phyloP scores from a whole-genome alignment of 495 filamentous ascomycete species.

The Xanthoparmelia taractica region DNA sequence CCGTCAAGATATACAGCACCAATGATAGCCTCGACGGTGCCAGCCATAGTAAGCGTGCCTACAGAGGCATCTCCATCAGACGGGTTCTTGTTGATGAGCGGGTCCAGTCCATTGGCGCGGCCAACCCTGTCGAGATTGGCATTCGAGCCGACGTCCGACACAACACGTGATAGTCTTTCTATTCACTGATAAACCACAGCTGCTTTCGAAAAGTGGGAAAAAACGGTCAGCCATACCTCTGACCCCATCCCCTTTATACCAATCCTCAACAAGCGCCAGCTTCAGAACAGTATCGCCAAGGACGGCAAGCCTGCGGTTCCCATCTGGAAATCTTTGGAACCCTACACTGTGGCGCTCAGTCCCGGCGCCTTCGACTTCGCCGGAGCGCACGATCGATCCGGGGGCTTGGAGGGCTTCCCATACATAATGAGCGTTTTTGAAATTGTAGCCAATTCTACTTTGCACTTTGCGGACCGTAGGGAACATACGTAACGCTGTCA shows the following conservation, averaged over 20 bases:
- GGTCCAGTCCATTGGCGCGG: constrained; percentile 1
- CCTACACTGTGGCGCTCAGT: neutral
- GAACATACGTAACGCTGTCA: neutral
- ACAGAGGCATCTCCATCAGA: neutral
- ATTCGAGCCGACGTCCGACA: constrained; percentile 10
- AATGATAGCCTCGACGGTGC: constrained; percentile 19
- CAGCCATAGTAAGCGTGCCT: constrained; percentile 6
- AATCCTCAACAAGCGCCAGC: constrained; percentile 16
- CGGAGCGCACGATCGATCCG: constrained; percentile 5
- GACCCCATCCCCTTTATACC: constrained; percentile 7
- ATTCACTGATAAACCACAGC: neutral
- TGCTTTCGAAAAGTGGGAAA: neutral
- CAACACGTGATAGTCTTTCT: constrained; percentile 8
- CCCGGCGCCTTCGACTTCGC: constrained; percentile 1
- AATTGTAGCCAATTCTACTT: constrained; percentile 14
- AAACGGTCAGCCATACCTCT: constrained; percentile 5
- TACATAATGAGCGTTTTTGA: constrained; percentile 10
- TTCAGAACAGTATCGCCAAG: constrained; percentile 18
- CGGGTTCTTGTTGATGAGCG: constrained; percentile 14
- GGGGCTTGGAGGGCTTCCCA: constrained; percentile 21
- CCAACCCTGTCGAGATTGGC: constrained; percentile 13
- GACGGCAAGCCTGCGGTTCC: constrained; percentile 18
- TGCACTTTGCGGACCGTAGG: constrained; percentile 4
- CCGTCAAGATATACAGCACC: constrained; percentile 21
- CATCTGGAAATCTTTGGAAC: constrained; percentile 9